phyloP scores from a whole-genome alignment of 2,329 filamentous ascomycete species.

The Aspergillus viridinutans region DNA sequence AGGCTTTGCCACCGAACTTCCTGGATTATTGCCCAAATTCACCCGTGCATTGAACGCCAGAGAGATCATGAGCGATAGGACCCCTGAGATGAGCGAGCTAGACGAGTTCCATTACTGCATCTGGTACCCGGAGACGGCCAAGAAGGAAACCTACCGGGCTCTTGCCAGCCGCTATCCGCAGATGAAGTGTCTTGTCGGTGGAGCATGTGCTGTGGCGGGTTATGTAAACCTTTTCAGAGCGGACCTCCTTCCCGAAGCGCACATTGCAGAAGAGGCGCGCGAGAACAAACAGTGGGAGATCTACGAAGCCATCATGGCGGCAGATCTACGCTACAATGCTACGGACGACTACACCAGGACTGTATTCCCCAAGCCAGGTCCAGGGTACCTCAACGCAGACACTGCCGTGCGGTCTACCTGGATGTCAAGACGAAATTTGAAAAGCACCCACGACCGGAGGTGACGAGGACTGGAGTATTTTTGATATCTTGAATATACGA shows the following conservation, averaged over 20 bases:
- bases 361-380: conserved; percentile 3
- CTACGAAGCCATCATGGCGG: conserved; percentile 11
- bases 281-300: conserved; percentile 8
- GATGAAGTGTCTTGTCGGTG: conserved; percentile 23
- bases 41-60: conserved; percentile 12
- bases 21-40: conserved; percentile 9
- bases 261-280: conserved; percentile 18
- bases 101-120: conserved; percentile 39
- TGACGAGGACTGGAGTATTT: not conserved
- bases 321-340: conserved; percentile 5
- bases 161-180: conserved; percentile 29
- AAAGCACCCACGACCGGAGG: not conserved
- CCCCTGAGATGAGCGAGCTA: conserved; percentile 25
- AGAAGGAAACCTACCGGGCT: conserved; percentile 34
- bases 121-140: conserved; percentile 38
- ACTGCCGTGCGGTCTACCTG: conserved; percentile 14
- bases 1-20: conserved; percentile 3
- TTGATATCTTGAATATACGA: not conserved
- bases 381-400: conserved; percentile 12
- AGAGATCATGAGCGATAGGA: conserved; percentile 16
- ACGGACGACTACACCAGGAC: conserved; percentile 17
- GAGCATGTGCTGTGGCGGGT: conserved; percentile 17
- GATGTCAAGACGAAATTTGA: not conserved
- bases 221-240: conserved; percentile 17
- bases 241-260: conserved; percentile 14